A percentile compares a stretch with the other conserved stretches of the same genome.
Conservation (phyloP, 2,329 filamentous ascomycete genomes). For the Saccharata proteae region DNA sequence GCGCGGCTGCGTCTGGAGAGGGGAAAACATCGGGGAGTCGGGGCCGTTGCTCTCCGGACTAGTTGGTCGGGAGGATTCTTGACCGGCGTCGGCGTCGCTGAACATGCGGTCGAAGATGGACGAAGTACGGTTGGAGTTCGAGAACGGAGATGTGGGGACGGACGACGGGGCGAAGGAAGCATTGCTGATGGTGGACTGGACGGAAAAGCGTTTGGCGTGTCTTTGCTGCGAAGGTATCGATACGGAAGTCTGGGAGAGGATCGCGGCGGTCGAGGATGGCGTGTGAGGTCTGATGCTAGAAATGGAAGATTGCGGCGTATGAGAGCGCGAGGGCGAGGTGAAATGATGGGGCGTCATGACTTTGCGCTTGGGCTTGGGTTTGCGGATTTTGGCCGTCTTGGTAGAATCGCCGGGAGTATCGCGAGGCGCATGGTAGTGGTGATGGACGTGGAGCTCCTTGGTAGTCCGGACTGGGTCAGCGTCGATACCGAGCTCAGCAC, state of each 20-base stretch:
- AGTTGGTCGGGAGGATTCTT: conserved; percentile 60
- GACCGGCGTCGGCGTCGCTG: conserved; percentile 39
- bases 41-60: conserved; percentile 64
- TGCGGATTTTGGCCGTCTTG: conserved; percentile 42
- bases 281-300: conserved; percentile 23
- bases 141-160: conserved; percentile 68
- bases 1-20: conserved; percentile 5
- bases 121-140: conserved; percentile 53
- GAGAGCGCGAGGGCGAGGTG: conserved; percentile 28
- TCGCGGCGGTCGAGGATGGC: conserved; percentile 40
- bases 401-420: conserved; percentile 26
- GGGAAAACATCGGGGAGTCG: conserved; percentile 45
- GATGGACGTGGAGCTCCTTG: conserved; percentile 74
- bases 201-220: conserved; percentile 46
- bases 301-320: conserved; percentile 26
- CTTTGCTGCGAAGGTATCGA: conserved; percentile 40
- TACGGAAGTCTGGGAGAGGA: conserved; percentile 51
- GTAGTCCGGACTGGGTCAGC: conserved; percentile 9
- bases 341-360: conserved; percentile 45
- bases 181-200: conserved; percentile 47
- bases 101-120: conserved; percentile 68
- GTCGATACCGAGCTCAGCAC: conserved; percentile 53
- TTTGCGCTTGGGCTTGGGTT: conserved; percentile 61
- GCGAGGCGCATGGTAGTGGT: conserved; percentile 64
- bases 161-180: conserved; percentile 58